Conservation (phyloP, 441 rosid species). For the Daphne laureola region DNA sequence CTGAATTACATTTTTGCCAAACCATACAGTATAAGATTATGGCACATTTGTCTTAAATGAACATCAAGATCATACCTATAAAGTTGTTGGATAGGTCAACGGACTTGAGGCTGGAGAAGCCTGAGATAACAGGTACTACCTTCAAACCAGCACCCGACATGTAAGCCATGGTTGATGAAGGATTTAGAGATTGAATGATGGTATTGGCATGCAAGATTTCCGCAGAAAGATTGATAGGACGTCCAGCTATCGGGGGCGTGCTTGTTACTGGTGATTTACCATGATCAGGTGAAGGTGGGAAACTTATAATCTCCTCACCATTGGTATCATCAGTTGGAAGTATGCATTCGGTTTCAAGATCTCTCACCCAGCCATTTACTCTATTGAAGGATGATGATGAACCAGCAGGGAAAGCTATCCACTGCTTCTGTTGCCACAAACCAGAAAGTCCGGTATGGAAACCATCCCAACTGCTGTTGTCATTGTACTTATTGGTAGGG, state of each 20-base stretch:
- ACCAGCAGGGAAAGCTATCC: conserved; percentile 72
- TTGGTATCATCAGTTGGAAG: conserved; percentile 23
- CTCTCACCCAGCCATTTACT: conserved; percentile 82
- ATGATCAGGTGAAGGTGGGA: conserved; percentile 48
- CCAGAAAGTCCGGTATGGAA: conserved; percentile 30
- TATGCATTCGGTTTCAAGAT: conserved; percentile 32
- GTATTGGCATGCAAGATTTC: conserved; percentile 64
- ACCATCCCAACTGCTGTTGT: conserved; percentile 33
- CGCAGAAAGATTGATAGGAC: conserved; percentile 38
- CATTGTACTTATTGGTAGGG: conserved; percentile 12
- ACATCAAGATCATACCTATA: conserved; percentile 46
- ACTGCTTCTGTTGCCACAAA: conserved; percentile 68
- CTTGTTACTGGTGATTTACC: conserved; percentile 32
- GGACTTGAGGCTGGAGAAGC: conserved; percentile 71
- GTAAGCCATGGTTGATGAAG: conserved; percentile 78
- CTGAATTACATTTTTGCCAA: background rate
- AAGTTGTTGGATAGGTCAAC: conserved; percentile 76
- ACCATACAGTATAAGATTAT: background rate
- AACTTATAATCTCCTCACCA: conserved; percentile 22
- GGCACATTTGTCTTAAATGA: background rate
- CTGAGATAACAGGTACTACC: conserved; percentile 63
- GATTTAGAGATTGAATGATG: conserved; percentile 66
- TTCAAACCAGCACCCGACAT: conserved; percentile 71
- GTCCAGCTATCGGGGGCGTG: conserved; percentile 18
- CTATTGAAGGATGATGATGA: conserved; percentile 60